Base-by-base conservation (phyloP, 306 rosid genomes). In the Castanea mollissima region DNA sequence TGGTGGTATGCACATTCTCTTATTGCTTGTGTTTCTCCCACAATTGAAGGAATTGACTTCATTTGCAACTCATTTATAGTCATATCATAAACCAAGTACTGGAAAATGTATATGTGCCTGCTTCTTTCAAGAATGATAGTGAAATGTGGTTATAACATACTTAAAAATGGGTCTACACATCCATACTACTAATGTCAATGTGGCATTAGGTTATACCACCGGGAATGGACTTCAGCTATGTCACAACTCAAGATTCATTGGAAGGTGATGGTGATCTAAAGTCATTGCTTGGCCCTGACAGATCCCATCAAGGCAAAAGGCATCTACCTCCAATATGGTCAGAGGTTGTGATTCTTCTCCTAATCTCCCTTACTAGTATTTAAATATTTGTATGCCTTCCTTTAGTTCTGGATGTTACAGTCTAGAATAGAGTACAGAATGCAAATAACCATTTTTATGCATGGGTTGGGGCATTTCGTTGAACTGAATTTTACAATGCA, bases 201-300 rank as follows among this genome's bases (percentile, higher is more conserved):
- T 74, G 29, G 35, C 83, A 29, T 68, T 62, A 88, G 95, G 93
- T 86, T 23, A 89, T 91, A 78, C 92, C 96, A 20, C 97, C 97
- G 5, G 97, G 97, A 74, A 92, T 92, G 93, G 97, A 92, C 86
- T 92, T 92, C 89, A 86, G 92, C 85, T 83, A 91, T 78, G 93
- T 92, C 76, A 83, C 84, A 55, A 71, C 80, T 73, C 87, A 85
- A 57, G 92, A 89, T 76, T 78, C 84, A 20, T 44, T 76, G 35
- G 97, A 90, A 85, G 86, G 88, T n/a, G 93, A 89, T 44, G 93
- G 91, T 55, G 97, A 92, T 71, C 90, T 92, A 55, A 90, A 87
- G 83, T 90, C 91, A 68, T 58, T 92, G 84, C 78, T 92, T 55
- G 91, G 88, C 76, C 62, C 92, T 11, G 93, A 86, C 38, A 83